A percentile compares a stretch with the other conserved stretches of the same genome.
Evolutionary conservation across 1,139 yeast species (phyloP).

Genomic region (Blastobotrys persicus): DNA sequence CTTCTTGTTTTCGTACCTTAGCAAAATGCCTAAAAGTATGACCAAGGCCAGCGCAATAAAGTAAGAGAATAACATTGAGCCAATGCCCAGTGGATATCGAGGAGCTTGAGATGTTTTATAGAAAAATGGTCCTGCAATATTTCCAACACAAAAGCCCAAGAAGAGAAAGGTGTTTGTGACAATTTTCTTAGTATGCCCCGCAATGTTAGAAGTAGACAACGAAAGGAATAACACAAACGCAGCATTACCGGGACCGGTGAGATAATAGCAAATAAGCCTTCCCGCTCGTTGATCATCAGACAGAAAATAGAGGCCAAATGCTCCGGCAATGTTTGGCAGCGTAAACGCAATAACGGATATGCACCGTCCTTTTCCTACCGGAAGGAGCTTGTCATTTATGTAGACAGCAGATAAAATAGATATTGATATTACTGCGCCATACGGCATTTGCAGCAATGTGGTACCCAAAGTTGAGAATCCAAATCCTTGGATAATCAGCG

Average conservation of each 20-base stretch:
- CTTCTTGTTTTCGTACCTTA: conserved; percentile 34
- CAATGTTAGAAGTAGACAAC: conserved; percentile 48
- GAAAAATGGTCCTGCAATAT: conserved; percentile 54
- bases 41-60: conserved; percentile 32
- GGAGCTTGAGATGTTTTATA: conserved; percentile 51
- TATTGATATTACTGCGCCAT: conserved; percentile 27
- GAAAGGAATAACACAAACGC: too few relatives aligned
- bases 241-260: conserved; percentile 36
- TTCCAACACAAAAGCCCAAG: conserved; percentile 55
- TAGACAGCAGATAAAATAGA: conserved; percentile 24
- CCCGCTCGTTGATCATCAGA: conserved; percentile 23
- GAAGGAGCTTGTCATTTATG: conserved; percentile 19
- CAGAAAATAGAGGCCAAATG: too few relatives aligned
- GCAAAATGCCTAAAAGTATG: conserved; percentile 34
- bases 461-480: conserved; percentile 31
- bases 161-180: conserved; percentile 44
- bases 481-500: conserved; percentile 30
- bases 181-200: too few relatives aligned
- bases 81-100: conserved; percentile 45
- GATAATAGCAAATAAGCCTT: conserved; percentile 28
- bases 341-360: conserved; percentile 21
- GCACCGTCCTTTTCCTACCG: conserved; percentile 19
- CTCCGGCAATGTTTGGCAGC: conserved; percentile 29
- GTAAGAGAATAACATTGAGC: conserved; percentile 40
- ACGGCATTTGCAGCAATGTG: conserved; percentile 29